These are phyloP conservation scores for Debaryomyces nepalensis DNA, from an alignment of 1,139 yeast genomes.

Conservation along the genomic window DNA sequence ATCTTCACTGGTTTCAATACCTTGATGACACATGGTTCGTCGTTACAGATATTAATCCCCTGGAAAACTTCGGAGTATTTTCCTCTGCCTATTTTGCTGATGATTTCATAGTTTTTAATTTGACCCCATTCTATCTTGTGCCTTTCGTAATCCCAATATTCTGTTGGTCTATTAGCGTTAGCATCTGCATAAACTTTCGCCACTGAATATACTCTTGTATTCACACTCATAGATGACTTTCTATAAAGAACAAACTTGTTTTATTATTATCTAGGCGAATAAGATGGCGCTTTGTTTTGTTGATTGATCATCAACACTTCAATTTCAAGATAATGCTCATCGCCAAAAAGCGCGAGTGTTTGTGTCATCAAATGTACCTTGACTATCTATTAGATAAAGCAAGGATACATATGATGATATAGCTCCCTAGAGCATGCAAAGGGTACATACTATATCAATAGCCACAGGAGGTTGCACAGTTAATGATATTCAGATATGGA, in stretches of 20 bases:
- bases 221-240: conserved; percentile 30
- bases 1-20: conserved; percentile 80
- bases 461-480: conserved; percentile 5
- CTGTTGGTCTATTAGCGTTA: conserved; percentile 74
- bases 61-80: conserved; percentile 96
- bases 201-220: conserved; percentile 58
- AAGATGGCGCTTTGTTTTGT: not conserved
- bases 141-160: conserved; percentile 94
- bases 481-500: conserved; percentile 36
- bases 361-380: conserved; percentile 6
- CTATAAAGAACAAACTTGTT: not conserved
- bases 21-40: conserved; percentile 67
- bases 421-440: conserved; percentile 17
- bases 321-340: conserved; percentile 9
- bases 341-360: conserved; percentile 7
- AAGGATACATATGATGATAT: conserved; percentile 2
- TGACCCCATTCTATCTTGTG: conserved; percentile 72
- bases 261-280: not conserved
- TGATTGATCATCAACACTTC: conserved; percentile 6
- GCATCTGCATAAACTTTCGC: conserved; percentile 91
- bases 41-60: conserved; percentile 55
- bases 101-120: conserved; percentile 83
- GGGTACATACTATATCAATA: conserved; percentile 17
- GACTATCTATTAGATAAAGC: not conserved
- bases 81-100: conserved; percentile 93